Percentiles rank a stretch among this genome's conserved stretches.
These are phyloP conservation scores for Exobasidium rhododendri DNA, from an alignment of 1,284 basidiomycete genomes.

Conservation along the genomic window DNA sequence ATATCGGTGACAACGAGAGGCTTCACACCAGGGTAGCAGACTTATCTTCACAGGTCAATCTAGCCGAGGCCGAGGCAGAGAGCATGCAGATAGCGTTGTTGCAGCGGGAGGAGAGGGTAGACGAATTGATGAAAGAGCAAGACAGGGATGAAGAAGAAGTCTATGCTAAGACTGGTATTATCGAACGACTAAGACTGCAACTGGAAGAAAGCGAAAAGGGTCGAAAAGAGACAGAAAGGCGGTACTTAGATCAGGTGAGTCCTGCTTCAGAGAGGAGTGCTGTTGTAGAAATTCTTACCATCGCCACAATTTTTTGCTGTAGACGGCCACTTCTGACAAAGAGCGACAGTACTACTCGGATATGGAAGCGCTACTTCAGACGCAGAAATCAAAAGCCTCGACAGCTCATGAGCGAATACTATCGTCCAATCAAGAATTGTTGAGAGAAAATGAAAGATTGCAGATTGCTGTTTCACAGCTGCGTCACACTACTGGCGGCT, in stretches of 20 bases:
- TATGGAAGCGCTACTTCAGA: constrained; percentile 36
- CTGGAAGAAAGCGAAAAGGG: constrained; percentile 33
- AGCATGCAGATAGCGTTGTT: constrained; percentile 25
- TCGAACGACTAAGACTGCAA: constrained; percentile 37
- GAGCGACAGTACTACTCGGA: constrained; percentile 43
- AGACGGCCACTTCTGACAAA: constrained; percentile 40
- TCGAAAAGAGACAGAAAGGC: constrained; percentile 34
- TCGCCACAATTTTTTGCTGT: too few species aligned
- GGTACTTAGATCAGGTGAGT: constrained; percentile 31
- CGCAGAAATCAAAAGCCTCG: constrained; percentile 31
- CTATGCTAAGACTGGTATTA: constrained; percentile 30
- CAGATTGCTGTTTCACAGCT: constrained; percentile 29
- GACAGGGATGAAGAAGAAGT: constrained; percentile 41
- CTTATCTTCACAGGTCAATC: constrained; percentile 22
- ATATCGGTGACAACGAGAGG: constrained; percentile 29
- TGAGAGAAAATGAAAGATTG: constrained; percentile 34
- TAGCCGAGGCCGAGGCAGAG: constrained; percentile 22
- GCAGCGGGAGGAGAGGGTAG: constrained; percentile 39
- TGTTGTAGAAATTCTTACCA: too few species aligned
- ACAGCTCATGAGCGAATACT: constrained; percentile 34
- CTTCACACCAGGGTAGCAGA: constrained; percentile 26
- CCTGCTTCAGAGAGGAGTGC: too few species aligned
- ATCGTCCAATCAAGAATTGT: constrained; percentile 29
- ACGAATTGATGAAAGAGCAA: constrained; percentile 42
- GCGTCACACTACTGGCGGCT: constrained; percentile 1